Conservation (phyloP, 768 basidiomycete species). For the Lepiota subincarnata region DNA sequence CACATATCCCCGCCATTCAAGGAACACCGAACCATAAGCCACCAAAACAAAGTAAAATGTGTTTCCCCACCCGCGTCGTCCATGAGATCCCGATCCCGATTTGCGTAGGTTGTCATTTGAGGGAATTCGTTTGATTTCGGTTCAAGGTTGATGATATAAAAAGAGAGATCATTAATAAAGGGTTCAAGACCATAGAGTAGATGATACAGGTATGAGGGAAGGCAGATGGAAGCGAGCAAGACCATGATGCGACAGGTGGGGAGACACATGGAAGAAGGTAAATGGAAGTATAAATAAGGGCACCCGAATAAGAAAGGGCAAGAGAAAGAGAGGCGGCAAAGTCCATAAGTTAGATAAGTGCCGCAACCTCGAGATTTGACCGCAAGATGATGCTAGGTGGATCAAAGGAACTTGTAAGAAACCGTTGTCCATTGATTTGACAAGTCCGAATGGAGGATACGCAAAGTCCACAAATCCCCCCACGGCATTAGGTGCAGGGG, state of each 20-base stretch:
- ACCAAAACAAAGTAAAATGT: background rate
- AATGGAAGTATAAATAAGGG: background rate
- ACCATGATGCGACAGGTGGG: background rate
- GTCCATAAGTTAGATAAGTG: slow-evolving; percentile 47
- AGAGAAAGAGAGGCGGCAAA: background rate
- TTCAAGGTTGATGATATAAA: slow-evolving; percentile 1
- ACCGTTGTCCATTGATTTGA: slow-evolving; percentile 16
- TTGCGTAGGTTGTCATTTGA: background rate
- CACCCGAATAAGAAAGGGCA: background rate
- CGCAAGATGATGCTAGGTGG: slow-evolving; percentile 63
- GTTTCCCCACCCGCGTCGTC: background rate
- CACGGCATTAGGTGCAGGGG: background rate
- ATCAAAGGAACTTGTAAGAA: slow-evolving; percentile 28
- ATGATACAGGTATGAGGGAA: slow-evolving; percentile 8
- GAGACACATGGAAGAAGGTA: background rate
- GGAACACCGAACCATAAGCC: background rate
- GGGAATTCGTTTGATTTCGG: slow-evolving; percentile 5
- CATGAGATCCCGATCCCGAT: background rate
- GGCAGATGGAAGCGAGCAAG: slow-evolving; percentile 2
- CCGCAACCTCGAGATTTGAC: slow-evolving; percentile 59
- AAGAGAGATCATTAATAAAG: slow-evolving; percentile 10
- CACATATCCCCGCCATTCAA: slow-evolving; percentile 1
- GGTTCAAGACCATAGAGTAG: slow-evolving; percentile 5
- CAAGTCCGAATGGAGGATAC: slow-evolving; percentile 1
- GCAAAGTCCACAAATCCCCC: background rate